Base-by-base conservation (phyloP, 371 early-diverging fungal species). In the Haplosporangium sp. region DNA sequence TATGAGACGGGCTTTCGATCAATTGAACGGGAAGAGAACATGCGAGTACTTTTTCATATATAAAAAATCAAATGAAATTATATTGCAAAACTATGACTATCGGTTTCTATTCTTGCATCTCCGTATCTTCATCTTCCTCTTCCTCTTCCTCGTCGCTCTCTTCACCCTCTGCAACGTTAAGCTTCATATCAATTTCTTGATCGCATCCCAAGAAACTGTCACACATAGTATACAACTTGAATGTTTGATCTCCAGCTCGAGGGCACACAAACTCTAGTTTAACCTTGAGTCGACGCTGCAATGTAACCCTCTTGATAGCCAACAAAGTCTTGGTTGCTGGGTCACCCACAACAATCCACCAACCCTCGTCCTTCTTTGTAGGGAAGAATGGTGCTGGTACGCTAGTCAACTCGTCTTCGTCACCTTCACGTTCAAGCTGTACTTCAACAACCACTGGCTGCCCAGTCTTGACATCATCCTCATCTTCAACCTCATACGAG, bases 271-370 rank as follows among this genome's bases (percentile, higher is more conserved):
- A 96, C 61, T 96, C 96, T n/a, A 98, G 83, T 64, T 91, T 89
- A 20, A 95, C 86, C 5, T 78, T 81, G 38, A 94, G 85, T 63
- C 87, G 84, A 35, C 91, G 85, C 60, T 92, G 92, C 19, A 98
- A 77, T 8, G 92, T 92, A 35, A 96, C 88, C 19, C 98, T 87
- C 89, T 97, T 98, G 83, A 99, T 96, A 19, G 95, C 94, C 63
- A 96, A 76, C 61, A 99, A 84, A 0, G 93, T 84, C 85, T 97
- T 96, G 5, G 89, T 85, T 38, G 84, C 76, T 17, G 92, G 88
- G 58, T 97, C 95, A 35, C 96, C 98, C 57, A 99, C 82, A 4
- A 99, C 94, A 67, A 98, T 84, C 98, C 98, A 99, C 98, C 98
- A 99, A 37, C 93, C 93, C 84, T 98, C 99, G 50, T 95, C 94